Conservation (phyloP, 2,329 filamentous ascomycete genomes). For the Colletotrichum sp. region DNA sequence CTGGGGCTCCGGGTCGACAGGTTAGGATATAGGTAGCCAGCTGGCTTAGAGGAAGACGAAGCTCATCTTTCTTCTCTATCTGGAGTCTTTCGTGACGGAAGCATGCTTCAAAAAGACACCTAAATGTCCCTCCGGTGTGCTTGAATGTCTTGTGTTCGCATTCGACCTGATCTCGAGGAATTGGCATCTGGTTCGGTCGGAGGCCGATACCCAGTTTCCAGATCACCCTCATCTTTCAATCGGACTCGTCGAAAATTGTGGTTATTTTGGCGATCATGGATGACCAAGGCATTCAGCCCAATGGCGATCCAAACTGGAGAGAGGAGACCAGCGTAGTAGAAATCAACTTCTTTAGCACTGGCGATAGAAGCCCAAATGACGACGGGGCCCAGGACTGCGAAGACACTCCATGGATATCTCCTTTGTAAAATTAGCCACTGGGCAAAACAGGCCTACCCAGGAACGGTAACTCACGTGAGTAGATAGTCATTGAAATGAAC, state of each 20-base stretch:
- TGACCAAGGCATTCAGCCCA: background rate
- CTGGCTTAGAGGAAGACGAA: too few species aligned
- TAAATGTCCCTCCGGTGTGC: background rate
- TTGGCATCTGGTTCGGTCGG: background rate
- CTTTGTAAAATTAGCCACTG: background rate
- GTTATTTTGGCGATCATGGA: background rate
- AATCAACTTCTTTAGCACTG: background rate
- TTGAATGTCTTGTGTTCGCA: background rate
- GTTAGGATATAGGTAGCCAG: too few species aligned
- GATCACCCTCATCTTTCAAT: background rate
- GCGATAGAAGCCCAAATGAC: background rate
- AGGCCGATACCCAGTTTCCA: background rate
- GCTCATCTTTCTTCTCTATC: accelerated
- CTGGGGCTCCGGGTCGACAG: too few species aligned
- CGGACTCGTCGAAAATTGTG: background rate
- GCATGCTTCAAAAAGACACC: too few species aligned
- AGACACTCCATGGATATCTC: background rate
- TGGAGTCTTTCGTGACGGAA: too few species aligned
- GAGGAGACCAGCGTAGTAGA: background rate
- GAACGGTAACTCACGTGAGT: background rate
- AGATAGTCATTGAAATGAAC: background rate
- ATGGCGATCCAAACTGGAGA: background rate
- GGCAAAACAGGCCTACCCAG: accelerated
- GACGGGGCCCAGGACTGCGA: background rate
- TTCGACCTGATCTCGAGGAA: background rate